phyloP scores from a whole-genome alignment of 805 yeast genomes.

The Wickerhamiella qilinensis region DNA sequence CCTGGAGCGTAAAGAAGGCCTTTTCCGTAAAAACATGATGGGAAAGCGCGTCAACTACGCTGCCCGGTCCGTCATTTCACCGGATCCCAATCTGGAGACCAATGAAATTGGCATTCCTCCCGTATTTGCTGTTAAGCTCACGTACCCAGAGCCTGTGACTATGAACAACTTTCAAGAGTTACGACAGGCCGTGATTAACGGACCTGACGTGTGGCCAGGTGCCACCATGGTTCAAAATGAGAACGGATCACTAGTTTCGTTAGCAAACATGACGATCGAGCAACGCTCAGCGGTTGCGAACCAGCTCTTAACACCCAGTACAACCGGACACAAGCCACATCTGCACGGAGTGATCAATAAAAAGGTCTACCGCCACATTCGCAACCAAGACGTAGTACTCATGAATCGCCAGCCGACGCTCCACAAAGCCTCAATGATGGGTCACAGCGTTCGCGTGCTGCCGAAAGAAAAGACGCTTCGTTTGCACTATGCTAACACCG shows the following conservation, averaged over 20 bases:
- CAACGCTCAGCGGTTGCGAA: constrained; percentile 92
- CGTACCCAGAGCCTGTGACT: constrained; percentile 98
- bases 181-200: constrained; percentile 90
- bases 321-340: neutral
- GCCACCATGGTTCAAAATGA: constrained; percentile 92
- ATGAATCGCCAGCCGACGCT: constrained; percentile 99
- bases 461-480: constrained; percentile 96
- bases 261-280: constrained; percentile 78
- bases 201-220: constrained; percentile 98
- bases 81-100: constrained; percentile 96
- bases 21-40: constrained; percentile 98
- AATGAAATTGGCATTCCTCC: constrained; percentile 99
- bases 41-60: constrained; percentile 99
- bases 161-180: constrained; percentile 76
- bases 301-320: constrained; percentile 76
- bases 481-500: constrained; percentile 95
- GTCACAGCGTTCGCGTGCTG: constrained; percentile 89
- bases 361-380: constrained; percentile 87
- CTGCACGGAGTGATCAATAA: constrained; percentile 44
- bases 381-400: constrained; percentile 84
- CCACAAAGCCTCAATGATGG: constrained; percentile 99
- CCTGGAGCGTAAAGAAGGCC: constrained; percentile 94
- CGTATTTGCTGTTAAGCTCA: constrained; percentile 85
- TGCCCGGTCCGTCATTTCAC: constrained; percentile 97
- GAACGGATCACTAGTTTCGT: constrained; percentile 69